Evolutionary conservation across 2,329 filamentous ascomycete species (phyloP), one percentile per base, ranked within the genome.

Genomic region (Sporothrix curviconia): DNA sequence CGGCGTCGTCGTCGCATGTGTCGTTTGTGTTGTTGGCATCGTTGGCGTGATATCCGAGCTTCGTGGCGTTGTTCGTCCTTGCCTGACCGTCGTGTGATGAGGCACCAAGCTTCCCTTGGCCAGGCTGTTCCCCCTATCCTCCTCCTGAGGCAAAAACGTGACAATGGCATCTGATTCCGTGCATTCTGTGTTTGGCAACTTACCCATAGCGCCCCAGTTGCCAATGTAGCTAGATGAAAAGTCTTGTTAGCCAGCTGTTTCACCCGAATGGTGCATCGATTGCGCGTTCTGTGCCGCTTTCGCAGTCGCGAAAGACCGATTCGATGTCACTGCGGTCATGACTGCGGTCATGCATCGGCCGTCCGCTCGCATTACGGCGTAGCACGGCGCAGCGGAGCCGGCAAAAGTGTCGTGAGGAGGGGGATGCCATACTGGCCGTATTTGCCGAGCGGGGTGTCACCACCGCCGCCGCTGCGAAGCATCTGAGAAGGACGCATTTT

Each of bases 171-270:
- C n/a, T n/a, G n/a, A n/a, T n/a, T n/a, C 24, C 24, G 19, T 2
- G 15, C 36, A 30, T n/a, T 9, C 22, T 22, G 24, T 54, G 9
- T 2, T 7, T 24, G 19, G 57, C 64, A 64, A 83, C 84, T 77
- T 82, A 90, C 87, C 88, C 64, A 92, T 76, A 68, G 78, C 76
- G 68, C 89, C 89, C 87, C 88, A 92, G 72, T 75, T 74, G 66
- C 89, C 89, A 59, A 92, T 75, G 73, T 78, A 91, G 71, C 89
- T 92, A 66, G 42, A 59, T 50, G 44, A 28, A 37, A 42, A 34
- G n/a, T n/a, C n/a, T n/a, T 36, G 40, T 55, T 37, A 43, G 37
- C 51, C 42, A 54, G 42, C 50, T 49, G 34, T 19, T n/a, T 47
- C n/a, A n/a, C n/a, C n/a, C n/a, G n/a, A n/a, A n/a, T n/a, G n/a